Evolutionary conservation across 2,329 filamentous ascomycete species (phyloP).

Genomic region (Blastomyces emzantsi): DNA sequence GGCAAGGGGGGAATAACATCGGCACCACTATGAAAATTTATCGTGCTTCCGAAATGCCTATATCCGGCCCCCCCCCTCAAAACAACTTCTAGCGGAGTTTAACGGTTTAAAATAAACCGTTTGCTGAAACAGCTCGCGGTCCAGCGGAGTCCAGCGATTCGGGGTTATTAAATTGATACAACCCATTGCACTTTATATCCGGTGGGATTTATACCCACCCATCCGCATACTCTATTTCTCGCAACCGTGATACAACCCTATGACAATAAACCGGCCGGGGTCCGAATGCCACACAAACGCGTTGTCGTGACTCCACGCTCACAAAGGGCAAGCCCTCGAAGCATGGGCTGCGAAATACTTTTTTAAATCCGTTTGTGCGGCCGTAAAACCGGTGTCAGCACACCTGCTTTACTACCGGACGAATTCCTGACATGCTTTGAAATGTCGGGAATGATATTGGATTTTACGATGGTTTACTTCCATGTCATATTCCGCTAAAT

Average conservation of each 20-base stretch:
- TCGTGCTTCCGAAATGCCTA: background rate
- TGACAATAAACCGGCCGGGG: background rate
- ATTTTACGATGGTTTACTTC: background rate
- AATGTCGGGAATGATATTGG: background rate
- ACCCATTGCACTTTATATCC: background rate
- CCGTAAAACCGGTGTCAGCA: background rate
- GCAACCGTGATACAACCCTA: background rate
- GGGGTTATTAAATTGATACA: background rate
- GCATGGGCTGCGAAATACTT: background rate
- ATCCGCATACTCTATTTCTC: background rate
- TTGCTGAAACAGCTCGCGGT: background rate
- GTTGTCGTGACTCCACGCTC: no score
- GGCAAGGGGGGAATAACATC: background rate
- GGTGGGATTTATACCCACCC: background rate
- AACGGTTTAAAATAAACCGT: background rate
- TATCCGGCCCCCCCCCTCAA: background rate
- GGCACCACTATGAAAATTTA: background rate
- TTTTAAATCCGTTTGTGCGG: background rate
- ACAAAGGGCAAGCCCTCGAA: no score
- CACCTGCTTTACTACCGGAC: background rate
- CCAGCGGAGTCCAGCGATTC: background rate
- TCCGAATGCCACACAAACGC: background rate
- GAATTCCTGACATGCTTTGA: background rate
- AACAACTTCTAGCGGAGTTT: background rate
- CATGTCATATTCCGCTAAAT: background rate